Evolutionary conservation across 257 asterid species (phyloP).

Genomic region (Sherardia arvensis): DNA sequence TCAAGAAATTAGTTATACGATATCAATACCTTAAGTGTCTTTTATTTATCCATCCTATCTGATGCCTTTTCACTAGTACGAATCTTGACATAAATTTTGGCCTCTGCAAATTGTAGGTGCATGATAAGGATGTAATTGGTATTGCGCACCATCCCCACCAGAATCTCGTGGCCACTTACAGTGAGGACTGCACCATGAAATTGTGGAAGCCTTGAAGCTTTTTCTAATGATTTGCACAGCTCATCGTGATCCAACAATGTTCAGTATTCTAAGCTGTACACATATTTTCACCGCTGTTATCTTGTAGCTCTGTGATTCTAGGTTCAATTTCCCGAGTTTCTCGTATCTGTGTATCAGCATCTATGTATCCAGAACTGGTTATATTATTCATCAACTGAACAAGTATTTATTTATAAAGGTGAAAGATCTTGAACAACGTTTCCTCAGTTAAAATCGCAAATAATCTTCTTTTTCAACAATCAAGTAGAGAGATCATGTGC

Average conservation of each 20-base stretch:
- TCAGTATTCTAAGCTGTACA: not conserved
- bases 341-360: not conserved
- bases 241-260: not conserved
- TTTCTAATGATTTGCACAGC: not conserved
- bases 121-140: slow-evolving; percentile 93
- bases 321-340: not conserved
- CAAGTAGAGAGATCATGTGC: too few species aligned
- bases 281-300: too few species aligned
- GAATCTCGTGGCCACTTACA: slow-evolving; percentile 75
- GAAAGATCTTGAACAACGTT: too few species aligned
- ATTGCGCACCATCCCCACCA: slow-evolving; percentile 88
- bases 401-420: not conserved
- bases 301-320: not conserved
- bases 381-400: not conserved
- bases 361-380: not conserved
- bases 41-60: not conserved
- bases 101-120: slow-evolving; percentile 44
- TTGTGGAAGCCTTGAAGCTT: slow-evolving; percentile 70
- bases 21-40: not conserved
- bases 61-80: not conserved
- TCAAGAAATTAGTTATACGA: not conserved
- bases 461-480: too few species aligned
- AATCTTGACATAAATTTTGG: not conserved
- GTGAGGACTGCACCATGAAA: slow-evolving; percentile 82
- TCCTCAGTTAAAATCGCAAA: too few species aligned